Conservation (phyloP, 176 grass and related monocot genomes). For the Cymbopogon citratus region DNA sequence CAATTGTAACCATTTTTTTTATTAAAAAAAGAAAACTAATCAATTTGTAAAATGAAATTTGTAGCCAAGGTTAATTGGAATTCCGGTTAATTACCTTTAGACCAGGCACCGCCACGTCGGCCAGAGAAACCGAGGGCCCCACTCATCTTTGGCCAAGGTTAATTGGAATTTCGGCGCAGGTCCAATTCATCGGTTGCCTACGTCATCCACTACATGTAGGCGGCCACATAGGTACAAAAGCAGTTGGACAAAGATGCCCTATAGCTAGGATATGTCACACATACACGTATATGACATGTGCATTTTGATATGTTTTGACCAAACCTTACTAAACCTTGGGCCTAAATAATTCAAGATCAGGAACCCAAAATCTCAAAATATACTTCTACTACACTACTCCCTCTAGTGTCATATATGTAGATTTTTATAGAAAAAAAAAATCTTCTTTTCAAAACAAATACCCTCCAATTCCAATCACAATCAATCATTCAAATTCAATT, state of each 20-base stretch:
- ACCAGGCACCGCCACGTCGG: slow-evolving; percentile 25
- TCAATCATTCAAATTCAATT: background rate
- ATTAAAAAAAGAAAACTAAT: too few relatives aligned
- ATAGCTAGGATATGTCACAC: background rate
- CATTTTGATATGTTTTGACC: background rate
- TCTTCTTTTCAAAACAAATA: background rate
- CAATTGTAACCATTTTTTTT: too few relatives aligned
- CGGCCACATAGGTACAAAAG: background rate
- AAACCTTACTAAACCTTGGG: background rate
- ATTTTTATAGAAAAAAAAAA: background rate
- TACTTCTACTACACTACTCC: background rate
- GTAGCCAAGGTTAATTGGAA: background rate
- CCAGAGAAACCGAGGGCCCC: slow-evolving; percentile 13
- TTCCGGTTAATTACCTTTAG: slow-evolving; percentile 49
- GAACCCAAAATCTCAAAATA: background rate
- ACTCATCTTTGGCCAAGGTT: too few relatives aligned
- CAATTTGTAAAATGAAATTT: background rate
- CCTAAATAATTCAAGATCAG: background rate
- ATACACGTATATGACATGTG: background rate
- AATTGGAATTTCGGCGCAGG: background rate
- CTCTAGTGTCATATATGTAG: background rate
- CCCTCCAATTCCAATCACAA: background rate
- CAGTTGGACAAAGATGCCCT: background rate
- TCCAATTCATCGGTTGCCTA: background rate
- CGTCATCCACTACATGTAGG: background rate